Evolutionary conservation across 257 asterid species (phyloP), one percentile per base, ranked within the genome.

Genomic region (Schizonepeta tenuifolia): DNA sequence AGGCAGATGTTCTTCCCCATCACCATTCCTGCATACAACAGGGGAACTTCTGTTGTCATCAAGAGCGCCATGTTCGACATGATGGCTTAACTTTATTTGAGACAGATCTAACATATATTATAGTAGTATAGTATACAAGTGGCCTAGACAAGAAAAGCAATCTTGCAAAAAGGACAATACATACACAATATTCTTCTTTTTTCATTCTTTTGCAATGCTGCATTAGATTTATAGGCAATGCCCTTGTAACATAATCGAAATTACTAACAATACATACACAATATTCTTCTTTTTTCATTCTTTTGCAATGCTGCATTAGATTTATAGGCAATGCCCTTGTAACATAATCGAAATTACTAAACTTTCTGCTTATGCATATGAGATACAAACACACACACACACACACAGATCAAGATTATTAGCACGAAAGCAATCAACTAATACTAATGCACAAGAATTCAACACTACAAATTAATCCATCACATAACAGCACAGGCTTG

Each of bases 401-500:
- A 31, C 36, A 31, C 6, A 31, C 7, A 0, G 0, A 5, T 4
- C 33, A 28, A 4, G 0, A 1, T 31, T 31, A 4, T 5, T 38
- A 36, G 40, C 40, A 35, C 41, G 0, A 0, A 7, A 38, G 12
- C 43, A 31, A 31, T 31, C 36, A 31, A 31, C 4, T 28, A n/a
- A n/a, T n/a, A 36, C 43, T 38, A 38, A 9, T 18, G 13, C 13
- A 13, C 6, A 44, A 13, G 13, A 3, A 44, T 38, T 36, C 11
- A 54, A 54, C n/a, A 0, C 15, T 9, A 53, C 59, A 21, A 54
- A 2, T n/a, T n/a, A 31, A 31, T 31, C 18, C 24, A 56, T 88
- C 85, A 94, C 98, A 90, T 94, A 69, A 94, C 82, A 20, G 55
- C 86, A 70, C 99, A 94, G 0, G 97, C 97, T 0, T 80, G 10